A percentile compares a stretch with the other conserved stretches of the same genome.
phyloP scores from a whole-genome alignment of 306 rosid genomes.

The Malus sieversii region DNA sequence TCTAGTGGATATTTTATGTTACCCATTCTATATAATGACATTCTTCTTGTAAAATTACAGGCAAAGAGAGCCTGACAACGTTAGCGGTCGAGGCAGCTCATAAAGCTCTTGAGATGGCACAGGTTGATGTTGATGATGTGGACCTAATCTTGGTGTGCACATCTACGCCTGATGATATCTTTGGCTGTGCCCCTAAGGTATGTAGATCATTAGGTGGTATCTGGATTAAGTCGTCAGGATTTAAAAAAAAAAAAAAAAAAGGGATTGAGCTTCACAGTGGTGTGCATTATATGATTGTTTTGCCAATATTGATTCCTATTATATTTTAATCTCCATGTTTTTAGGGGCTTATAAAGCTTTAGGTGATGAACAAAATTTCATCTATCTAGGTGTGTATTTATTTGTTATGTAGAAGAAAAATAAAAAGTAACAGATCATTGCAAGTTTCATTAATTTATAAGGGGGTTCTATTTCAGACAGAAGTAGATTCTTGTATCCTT shows the following conservation, averaged over 20 bases:
- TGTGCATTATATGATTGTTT: background rate
- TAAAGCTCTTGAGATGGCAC: constrained; percentile 94
- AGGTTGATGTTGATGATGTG: constrained; percentile 71
- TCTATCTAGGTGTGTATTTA: background rate
- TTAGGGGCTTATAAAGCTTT: background rate
- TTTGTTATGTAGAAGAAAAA: background rate
- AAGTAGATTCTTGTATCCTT: too few relatives aligned
- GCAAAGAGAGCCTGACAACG: constrained; percentile 51
- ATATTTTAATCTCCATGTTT: background rate
- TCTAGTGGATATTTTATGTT: background rate
- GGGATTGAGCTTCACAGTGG: constrained; percentile 1
- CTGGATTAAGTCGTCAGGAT: background rate
- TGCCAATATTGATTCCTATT: background rate
- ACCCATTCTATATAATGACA: background rate
- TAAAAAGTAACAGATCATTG: too few relatives aligned
- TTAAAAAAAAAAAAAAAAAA: background rate
- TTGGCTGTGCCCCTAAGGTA: constrained; percentile 97
- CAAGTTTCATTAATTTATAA: too few relatives aligned
- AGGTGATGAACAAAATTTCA: background rate
- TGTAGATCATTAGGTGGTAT: background rate
- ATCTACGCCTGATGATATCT: constrained; percentile 96
- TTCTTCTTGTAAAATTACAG: constrained; percentile 29
- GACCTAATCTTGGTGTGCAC: constrained; percentile 95
- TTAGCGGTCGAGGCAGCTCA: constrained; percentile 69
- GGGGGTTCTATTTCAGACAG: too few relatives aligned